These are phyloP conservation scores for Mortierella sp. DNA, from an alignment of 371 early-diverging fungal species.

Conservation along the genomic window DNA sequence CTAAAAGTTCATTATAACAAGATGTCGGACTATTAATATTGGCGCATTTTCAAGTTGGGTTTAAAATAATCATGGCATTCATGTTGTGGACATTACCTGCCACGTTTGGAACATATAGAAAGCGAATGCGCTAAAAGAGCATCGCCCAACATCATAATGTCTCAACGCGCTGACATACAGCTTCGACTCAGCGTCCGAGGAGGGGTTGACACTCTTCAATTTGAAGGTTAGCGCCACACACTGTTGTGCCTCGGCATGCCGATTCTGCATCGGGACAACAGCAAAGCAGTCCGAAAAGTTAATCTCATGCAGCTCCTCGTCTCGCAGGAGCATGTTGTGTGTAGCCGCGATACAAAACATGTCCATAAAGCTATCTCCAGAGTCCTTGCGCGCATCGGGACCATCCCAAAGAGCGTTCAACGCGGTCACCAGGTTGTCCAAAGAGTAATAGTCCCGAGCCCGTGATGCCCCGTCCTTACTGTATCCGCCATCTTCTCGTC, in stretches of 20 bases:
- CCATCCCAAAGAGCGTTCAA: not conserved
- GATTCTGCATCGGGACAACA: not conserved
- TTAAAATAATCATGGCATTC: not conserved
- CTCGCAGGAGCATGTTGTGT: not conserved
- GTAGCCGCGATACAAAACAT: constrained; percentile 2
- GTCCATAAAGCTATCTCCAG: not conserved
- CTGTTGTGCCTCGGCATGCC: not conserved
- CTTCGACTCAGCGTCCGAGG: not conserved
- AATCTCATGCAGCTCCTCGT: not conserved
- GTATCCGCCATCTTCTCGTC: not conserved
- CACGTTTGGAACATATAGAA: constrained; percentile 8
- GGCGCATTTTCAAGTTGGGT: not conserved
- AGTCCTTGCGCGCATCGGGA: not conserved
- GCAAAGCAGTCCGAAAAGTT: constrained; percentile 9
- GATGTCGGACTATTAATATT: not conserved
- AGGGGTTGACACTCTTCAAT: not conserved
- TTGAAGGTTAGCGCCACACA: not conserved
- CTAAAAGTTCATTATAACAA: not conserved
- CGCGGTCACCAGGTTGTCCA: not conserved
- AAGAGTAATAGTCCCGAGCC: not conserved
- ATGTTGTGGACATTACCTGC: not conserved
- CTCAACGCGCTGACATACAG: not conserved
- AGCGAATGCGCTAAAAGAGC: not conserved
- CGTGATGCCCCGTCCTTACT: not conserved
- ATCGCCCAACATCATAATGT: not conserved